Percentiles rank a stretch among this genome's conserved stretches.
These are phyloP conservation scores for Anthracocystis setariae DNA, from an alignment of 1,284 basidiomycete genomes.

Conservation along the genomic window DNA sequence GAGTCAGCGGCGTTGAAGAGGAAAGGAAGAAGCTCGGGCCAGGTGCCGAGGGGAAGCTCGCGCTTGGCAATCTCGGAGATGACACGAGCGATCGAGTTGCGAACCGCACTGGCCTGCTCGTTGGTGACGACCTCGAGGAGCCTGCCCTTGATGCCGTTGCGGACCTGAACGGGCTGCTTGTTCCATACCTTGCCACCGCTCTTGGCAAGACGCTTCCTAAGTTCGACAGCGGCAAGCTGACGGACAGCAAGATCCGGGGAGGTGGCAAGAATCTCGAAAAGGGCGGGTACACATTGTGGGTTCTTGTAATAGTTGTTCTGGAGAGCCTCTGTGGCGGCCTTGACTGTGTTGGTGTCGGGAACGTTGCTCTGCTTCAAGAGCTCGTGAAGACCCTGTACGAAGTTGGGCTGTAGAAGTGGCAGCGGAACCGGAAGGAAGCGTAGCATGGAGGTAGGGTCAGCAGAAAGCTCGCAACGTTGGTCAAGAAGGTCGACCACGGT, in stretches of 20 bases:
- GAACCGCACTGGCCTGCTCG: constrained; percentile 82
- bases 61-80: constrained; percentile 91
- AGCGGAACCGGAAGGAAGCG: background rate
- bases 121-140: constrained; percentile 81
- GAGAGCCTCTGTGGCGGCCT: constrained; percentile 79
- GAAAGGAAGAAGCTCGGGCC: constrained; percentile 89
- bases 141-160: constrained; percentile 85
- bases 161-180: constrained; percentile 76
- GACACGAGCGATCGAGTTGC: constrained; percentile 82
- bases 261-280: constrained; percentile 86
- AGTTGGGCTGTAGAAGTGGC: constrained; percentile 34
- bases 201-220: constrained; percentile 87
- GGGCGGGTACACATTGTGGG: constrained; percentile 86
- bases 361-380: constrained; percentile 65
- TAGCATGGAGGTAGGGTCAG: constrained; percentile 1
- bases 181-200: constrained; percentile 87
- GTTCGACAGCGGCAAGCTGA: constrained; percentile 97
- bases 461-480: background rate
- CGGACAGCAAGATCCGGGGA: constrained; percentile 83
- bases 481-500: background rate
- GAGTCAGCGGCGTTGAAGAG: constrained; percentile 83
- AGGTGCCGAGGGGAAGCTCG: constrained; percentile 83
- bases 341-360: constrained; percentile 65
- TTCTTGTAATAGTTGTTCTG: constrained; percentile 77
- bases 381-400: constrained; percentile 63